Evolutionary conservation across 805 yeast genomes (phyloP).

Genomic region (Candida multigemmis): DNA sequence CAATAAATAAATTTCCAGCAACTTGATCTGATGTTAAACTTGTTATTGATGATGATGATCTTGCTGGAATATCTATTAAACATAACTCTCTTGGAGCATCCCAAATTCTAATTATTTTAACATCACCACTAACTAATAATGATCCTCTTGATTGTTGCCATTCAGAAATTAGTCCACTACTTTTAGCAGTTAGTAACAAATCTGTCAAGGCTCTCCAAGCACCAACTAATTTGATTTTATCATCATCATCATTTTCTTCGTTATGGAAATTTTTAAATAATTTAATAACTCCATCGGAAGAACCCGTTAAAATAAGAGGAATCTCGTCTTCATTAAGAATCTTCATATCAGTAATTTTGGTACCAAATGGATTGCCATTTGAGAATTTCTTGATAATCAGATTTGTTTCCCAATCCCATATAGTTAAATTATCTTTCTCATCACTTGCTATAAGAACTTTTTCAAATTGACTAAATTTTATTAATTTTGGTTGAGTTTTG

Average conservation of each 20-base stretch:
- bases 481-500: slow-evolving; percentile 67
- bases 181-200: slow-evolving; percentile 67
- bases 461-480: slow-evolving; percentile 87
- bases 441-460: slow-evolving; percentile 71
- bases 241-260: slow-evolving; percentile 12
- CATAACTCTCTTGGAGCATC: slow-evolving; percentile 93
- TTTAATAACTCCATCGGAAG: slow-evolving; percentile 90
- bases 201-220: slow-evolving; percentile 94
- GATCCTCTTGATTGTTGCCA: slow-evolving; percentile 98
- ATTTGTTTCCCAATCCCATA: slow-evolving; percentile 78
- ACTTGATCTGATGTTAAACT: slow-evolving; percentile 91
- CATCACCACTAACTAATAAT: slow-evolving; percentile 88
- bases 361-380: slow-evolving; percentile 80
- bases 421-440: slow-evolving; percentile 72
- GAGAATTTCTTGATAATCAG: slow-evolving; percentile 59
- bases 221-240: slow-evolving; percentile 51
- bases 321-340: slow-evolving; percentile 88
- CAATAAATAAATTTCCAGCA: slow-evolving; percentile 81
- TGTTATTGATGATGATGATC: slow-evolving; percentile 83
- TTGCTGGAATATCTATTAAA: slow-evolving; percentile 79
- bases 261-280: slow-evolving; percentile 72
- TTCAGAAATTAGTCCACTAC: slow-evolving; percentile 78
- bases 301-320: slow-evolving; percentile 77
- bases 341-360: slow-evolving; percentile 79
- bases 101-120: slow-evolving; percentile 85